These are phyloP conservation scores for Puccinia horiana DNA, from an alignment of 1,284 basidiomycete species.

Conservation along the genomic window DNA sequence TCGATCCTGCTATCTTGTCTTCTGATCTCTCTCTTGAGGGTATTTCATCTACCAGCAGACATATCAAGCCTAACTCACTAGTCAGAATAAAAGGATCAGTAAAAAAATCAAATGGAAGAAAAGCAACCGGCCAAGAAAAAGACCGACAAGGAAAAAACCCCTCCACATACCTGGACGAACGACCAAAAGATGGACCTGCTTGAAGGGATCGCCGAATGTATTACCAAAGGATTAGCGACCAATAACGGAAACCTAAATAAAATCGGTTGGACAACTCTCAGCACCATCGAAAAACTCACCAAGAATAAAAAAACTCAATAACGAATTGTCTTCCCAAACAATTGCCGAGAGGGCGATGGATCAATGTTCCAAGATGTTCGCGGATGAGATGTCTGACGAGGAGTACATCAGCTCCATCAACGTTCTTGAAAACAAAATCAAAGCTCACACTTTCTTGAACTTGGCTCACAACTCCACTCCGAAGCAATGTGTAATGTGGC, in stretches of 20 bases:
- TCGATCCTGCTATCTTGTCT: background rate
- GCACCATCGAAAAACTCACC: background rate
- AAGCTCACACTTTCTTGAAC: background rate
- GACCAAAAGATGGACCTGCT: background rate
- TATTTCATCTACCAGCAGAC: too few relatives aligned
- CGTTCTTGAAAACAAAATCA: background rate
- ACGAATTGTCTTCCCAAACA: background rate
- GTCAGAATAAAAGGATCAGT: too few relatives aligned
- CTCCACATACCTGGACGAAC: background rate
- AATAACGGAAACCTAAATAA: conserved; percentile 2
- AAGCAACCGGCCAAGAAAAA: too few relatives aligned
- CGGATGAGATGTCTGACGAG: background rate
- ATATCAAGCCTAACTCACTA: too few relatives aligned
- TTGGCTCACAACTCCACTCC: background rate
- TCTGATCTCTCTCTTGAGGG: background rate
- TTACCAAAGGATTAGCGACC: background rate
- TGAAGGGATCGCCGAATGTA: background rate
- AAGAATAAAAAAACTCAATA: too few relatives aligned
- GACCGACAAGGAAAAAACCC: background rate
- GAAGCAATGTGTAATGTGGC: background rate
- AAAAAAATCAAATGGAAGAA: background rate
- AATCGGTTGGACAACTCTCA: background rate
- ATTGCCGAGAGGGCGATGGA: background rate
- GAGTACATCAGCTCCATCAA: background rate
- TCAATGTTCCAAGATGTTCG: background rate